Conservation (phyloP, 2,329 filamentous ascomycete species). For the Xylariaceae sp. region DNA sequence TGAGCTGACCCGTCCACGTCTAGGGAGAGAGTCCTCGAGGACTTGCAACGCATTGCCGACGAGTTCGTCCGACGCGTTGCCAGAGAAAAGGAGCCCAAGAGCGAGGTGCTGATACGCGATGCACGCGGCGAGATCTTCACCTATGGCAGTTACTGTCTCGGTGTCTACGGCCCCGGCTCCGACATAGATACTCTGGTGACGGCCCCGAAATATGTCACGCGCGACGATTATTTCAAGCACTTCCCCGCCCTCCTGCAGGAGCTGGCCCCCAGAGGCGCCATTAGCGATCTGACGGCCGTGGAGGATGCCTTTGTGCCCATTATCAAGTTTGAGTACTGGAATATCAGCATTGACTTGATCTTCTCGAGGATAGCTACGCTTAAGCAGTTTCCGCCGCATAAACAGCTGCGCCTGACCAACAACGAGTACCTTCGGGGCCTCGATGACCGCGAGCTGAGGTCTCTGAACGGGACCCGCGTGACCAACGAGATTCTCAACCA, state of each 20-base stretch:
- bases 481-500: conserved; percentile 85
- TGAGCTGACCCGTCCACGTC: conserved; percentile 3
- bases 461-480: conserved; percentile 88
- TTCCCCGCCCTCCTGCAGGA: conserved; percentile 75
- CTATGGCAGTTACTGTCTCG: conserved; percentile 90
- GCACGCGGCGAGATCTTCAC: conserved; percentile 91
- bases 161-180: conserved; percentile 89
- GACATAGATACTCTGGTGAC: conserved; percentile 97
- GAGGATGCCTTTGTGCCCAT: conserved; percentile 91
- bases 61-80: conserved; percentile 84
- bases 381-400: conserved; percentile 59
- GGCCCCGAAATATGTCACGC: conserved; percentile 78
- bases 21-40: conserved; percentile 65
- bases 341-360: conserved; percentile 92
- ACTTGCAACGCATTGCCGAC: conserved; percentile 71
- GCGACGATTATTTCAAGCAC: conserved; percentile 84
- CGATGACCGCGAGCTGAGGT: conserved; percentile 79
- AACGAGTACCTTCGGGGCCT: conserved; percentile 78
- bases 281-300: conserved; percentile 78
- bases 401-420: conserved; percentile 69
- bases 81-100: conserved; percentile 60
- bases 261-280: conserved; percentile 69
- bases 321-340: conserved; percentile 88
- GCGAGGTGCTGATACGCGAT: conserved; percentile 69
- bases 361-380: conserved; percentile 68